These are phyloP conservation scores for Claviceps maximensis DNA, from an alignment of 2,329 filamentous ascomycete genomes.

Conservation along the genomic window DNA sequence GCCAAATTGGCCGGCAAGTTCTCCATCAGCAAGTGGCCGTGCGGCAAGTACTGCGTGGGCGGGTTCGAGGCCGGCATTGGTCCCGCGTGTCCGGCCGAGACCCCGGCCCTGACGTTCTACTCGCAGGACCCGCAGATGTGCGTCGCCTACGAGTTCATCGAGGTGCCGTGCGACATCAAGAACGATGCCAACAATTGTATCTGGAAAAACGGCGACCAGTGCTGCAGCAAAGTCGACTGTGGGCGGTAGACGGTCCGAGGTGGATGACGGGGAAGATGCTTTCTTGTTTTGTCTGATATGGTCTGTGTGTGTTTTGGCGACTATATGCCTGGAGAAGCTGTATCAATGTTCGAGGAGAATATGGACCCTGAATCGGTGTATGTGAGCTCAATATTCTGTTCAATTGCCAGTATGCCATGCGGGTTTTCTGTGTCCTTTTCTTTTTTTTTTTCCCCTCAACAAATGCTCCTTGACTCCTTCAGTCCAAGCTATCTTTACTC, in stretches of 20 bases:
- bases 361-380: no score
- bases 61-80: conserved; percentile 8
- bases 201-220: conserved; percentile 8
- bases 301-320: no score
- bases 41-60: conserved; percentile 10
- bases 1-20: conserved; percentile 8
- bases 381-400: no score
- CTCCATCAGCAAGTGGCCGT: conserved; percentile 11
- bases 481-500: no score
- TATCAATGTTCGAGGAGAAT: no score
- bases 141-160: conserved; percentile 7
- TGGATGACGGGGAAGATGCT: no score
- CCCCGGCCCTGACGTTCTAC: conserved; percentile 10
- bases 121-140: conserved; percentile 8
- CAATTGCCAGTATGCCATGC: no score
- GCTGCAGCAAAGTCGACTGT: conserved; percentile 7
- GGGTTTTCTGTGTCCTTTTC: no score
- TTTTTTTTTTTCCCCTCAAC: no score
- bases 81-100: conserved; percentile 8
- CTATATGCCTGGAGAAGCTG: no score
- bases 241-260: not conserved
- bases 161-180: conserved; percentile 11
- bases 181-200: conserved; percentile 9
- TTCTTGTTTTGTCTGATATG: no score
- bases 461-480: no score